Percentiles rank a stretch among this genome's conserved stretches.
Conservation (phyloP, 169 alveolate species). For the Babesia gibsoni region DNA sequence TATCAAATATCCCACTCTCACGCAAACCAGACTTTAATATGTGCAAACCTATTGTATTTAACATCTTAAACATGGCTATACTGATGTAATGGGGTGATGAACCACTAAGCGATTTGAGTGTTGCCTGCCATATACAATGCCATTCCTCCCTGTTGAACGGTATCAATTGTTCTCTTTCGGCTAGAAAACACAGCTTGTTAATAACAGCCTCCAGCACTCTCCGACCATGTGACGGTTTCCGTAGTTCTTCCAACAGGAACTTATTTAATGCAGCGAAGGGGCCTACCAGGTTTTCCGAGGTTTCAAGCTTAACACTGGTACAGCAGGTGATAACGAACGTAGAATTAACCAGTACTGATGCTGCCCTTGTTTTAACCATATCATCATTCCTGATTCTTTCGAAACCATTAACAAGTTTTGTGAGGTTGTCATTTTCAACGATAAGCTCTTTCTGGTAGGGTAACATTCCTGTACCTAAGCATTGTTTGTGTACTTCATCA, state of each 20-base stretch:
- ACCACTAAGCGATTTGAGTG: background rate
- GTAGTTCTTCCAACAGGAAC: background rate
- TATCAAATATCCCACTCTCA: background rate
- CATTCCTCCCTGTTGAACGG: background rate
- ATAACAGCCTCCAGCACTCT: slow-evolving; percentile 22
- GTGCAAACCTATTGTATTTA: slow-evolving; percentile 9
- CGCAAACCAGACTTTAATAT: background rate
- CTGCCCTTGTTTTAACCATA: slow-evolving; percentile 11
- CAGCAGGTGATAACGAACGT: background rate
- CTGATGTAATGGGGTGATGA: background rate
- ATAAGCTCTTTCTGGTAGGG: background rate
- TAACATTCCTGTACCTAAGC: background rate
- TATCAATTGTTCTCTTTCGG: background rate
- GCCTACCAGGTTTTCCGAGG: background rate
- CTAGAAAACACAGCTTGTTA: background rate
- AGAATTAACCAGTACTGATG: background rate
- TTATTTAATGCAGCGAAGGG: background rate
- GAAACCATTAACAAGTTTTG: background rate
- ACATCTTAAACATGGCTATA: background rate
- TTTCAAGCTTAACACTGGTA: too few species aligned
- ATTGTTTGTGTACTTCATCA: background rate
- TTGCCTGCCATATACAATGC: background rate
- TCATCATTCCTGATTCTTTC: slow-evolving; percentile 7
- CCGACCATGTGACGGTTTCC: background rate
- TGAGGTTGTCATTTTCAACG: background rate